Evolutionary conservation across 805 yeast species (phyloP), one percentile per base, ranked within the genome.

Genomic region (Candida sanyiensis): DNA sequence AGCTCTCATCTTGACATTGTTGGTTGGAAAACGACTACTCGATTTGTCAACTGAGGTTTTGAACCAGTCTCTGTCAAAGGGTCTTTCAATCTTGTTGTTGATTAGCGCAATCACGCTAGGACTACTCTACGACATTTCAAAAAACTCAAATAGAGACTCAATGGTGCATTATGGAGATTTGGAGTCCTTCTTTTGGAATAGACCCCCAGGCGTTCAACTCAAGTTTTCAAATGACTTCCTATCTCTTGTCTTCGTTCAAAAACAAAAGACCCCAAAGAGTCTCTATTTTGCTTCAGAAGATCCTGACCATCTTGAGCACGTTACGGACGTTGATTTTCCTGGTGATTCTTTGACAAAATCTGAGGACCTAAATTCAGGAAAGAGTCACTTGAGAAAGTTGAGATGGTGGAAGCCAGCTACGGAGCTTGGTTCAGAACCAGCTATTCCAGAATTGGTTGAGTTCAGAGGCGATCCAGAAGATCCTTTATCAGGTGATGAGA

Each of bases 371-470:
- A 22, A 4, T 20, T 20, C 33, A 26, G 16, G 23, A 33, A 28
- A 21, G 33, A 23, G n/a, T 23, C 7, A 32, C 17, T 25, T 38
- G 13, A 20, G 35, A 5, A 31, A 30, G 16, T 28, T 41, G 20
- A 28, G 33, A n/a, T 33, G 38, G 35, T 41, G 47, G 45, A 35
- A 16, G 22, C 24, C 43, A 6, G 19, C 36, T 13, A 5, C 3
- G 3, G 25, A 24, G 17, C 26, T 32, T 12, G 36, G n/a, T 7
- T 11, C 11, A 7, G 16, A 15, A 6, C 20, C 20, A 3, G 4
- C 12, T 5, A 18, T 5, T 6, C 38, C 42, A 12, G 42, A 34
- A 26, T 16, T 39, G 6, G 21, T 29, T 6, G 28, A 31, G 13
- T 21, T 24, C 11, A 13, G 36, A n/a, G 28, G 17, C 5, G 21